Base-by-base conservation (phyloP, 2,329 filamentous ascomycete genomes). In the Aureobasidium sp. region DNA sequence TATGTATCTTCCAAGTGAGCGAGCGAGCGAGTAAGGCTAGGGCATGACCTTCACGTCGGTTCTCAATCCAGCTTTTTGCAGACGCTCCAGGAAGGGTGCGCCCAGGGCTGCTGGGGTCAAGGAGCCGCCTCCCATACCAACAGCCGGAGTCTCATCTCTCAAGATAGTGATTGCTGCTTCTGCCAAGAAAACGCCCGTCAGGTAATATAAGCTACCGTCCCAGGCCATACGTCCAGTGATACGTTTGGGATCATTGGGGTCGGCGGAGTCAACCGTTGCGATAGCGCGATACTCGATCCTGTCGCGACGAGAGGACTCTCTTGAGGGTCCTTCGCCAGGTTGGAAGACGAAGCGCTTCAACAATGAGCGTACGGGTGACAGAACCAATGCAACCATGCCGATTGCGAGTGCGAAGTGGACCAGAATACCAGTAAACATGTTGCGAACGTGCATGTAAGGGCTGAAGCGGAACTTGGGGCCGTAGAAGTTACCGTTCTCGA, bases 81-180 rank as follows among this genome's bases (percentile, higher is more conserved):
- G 68, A 15, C 86, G 79, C 68, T 90, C 83, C 63, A 91, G 77
- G 69, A 84, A 88, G 11, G 79, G 76, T 67, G 87, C 84, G 0
- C 89, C 89, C 2, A 92, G 75, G 60, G 83, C 88, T 0, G 88
- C 87, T 0, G 89, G 85, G 1, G 89, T 92, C 65, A 89, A 83
- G 27, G 90, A 76, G 2, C 88, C 89, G 20, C 88, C 88, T 1
- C 78, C 79, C 14, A 90, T 75, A 39, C 79, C 73, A 52, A 80
- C 77, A 11, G 79, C 80, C 41, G 75, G 69, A 2, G 84, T 75
- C 15, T 85, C 71, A 22, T 73, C 80, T 63, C 87, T 79, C 17
- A 91, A 75, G 36, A 92, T 76, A 0, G 85, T 84, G 42, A 82
- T 75, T 4, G 87, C 88, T 14, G 82, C 88, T 68, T 90, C 81